Percentiles rank a stretch among this genome's conserved stretches.
Evolutionary conservation across 768 basidiomycete species (phyloP).

Genomic region (Mycena chlorophos): DNA sequence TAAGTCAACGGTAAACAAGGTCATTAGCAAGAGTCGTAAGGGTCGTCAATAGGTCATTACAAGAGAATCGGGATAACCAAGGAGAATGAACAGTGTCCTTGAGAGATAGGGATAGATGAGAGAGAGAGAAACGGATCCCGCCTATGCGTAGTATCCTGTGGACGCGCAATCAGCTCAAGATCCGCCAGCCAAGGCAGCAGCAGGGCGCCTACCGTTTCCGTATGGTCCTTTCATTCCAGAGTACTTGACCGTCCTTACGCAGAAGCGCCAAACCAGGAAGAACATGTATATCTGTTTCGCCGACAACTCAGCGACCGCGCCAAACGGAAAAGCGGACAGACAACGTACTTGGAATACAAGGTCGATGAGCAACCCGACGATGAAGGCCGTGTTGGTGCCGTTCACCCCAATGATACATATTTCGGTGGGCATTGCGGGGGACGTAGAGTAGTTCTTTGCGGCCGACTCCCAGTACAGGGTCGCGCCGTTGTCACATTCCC

Average conservation of each 20-base stretch:
- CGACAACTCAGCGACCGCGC: conserved; percentile 16
- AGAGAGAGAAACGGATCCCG: conserved; percentile 16
- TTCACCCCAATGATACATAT: conserved; percentile 64
- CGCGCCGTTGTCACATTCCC: conserved; percentile 75
- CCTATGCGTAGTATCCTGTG: conserved; percentile 53
- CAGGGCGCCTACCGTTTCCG: conserved; percentile 60
- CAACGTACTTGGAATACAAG: conserved; percentile 57
- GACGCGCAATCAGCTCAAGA: conserved; percentile 28
- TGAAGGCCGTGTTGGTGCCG: conserved; percentile 64
- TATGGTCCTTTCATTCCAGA: conserved; percentile 61
- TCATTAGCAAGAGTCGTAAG: conserved; percentile 34
- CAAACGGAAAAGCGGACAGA: conserved; percentile 13
- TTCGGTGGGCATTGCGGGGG: conserved; percentile 49
- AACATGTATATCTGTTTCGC: conserved; percentile 67
- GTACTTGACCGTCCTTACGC: conserved; percentile 69
- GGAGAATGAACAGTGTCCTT: conserved; percentile 30
- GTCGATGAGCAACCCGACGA: conserved; percentile 61
- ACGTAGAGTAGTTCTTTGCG: conserved; percentile 40
- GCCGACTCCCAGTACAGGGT: conserved; percentile 55
- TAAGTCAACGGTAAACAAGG: conserved; percentile 32
- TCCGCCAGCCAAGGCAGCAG: conserved; percentile 20
- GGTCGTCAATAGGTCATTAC: conserved; percentile 35
- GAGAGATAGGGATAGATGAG: conserved; percentile 16
- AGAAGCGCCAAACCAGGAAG: conserved; percentile 75
- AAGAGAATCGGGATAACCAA: conserved; percentile 30